Evolutionary conservation across 495 filamentous ascomycete species (phyloP).

Genomic region (Pseudoneurospora amorphoporcata): DNA sequence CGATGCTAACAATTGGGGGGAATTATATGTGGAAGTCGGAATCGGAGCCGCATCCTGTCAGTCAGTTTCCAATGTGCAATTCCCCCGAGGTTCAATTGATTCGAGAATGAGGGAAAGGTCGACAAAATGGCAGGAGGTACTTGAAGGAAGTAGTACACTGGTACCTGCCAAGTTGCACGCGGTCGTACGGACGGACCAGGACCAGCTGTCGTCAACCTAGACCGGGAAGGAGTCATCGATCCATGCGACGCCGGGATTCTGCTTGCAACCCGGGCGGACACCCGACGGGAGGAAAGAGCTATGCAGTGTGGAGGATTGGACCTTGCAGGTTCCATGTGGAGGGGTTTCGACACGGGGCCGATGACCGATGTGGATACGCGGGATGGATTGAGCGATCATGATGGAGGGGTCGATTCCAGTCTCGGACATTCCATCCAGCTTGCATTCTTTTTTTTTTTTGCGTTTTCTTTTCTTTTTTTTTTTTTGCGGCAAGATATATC

Average conservation of each 20-base stretch:
- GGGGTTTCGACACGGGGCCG: neutral
- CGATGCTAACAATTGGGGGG: neutral
- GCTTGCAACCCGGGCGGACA: neutral
- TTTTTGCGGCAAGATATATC: neutral
- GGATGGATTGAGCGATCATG: neutral
- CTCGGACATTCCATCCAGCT: neutral
- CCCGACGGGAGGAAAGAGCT: neutral
- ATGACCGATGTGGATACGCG: neutral
- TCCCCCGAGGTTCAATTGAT: neutral
- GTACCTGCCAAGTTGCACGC: neutral
- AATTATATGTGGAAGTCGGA: neutral
- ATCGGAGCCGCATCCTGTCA: neutral
- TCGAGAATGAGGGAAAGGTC: neutral
- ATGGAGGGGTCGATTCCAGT: neutral
- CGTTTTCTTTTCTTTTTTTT: neutral
- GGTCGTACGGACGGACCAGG: neutral
- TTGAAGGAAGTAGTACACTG: neutral
- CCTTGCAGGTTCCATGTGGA: too few relatives aligned
- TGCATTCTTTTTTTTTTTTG: neutral
- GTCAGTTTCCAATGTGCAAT: neutral
- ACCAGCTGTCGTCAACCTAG: neutral
- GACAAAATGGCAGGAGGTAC: neutral
- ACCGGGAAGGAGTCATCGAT: neutral
- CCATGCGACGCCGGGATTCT: neutral
- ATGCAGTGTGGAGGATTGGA: neutral